Conservation (phyloP, 202 grass and related monocot genomes). For the Digitaria exilis region DNA sequence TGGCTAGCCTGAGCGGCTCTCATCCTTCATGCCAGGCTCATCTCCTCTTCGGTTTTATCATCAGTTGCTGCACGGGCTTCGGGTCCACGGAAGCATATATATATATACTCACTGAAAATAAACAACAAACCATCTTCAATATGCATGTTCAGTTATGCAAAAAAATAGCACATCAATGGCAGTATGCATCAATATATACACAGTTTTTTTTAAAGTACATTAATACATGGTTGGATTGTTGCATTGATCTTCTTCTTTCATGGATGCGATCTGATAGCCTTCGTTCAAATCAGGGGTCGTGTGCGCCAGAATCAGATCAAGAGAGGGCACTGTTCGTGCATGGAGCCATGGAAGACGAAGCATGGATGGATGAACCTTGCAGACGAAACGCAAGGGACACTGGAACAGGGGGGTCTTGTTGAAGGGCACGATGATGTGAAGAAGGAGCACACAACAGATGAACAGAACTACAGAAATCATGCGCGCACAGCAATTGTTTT, state of each 20-base stretch:
- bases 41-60: slow-evolving; percentile 13
- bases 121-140: neutral
- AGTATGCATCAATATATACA: neutral
- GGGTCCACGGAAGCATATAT: neutral
- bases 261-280: neutral
- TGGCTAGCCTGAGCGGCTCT: slow-evolving; percentile 51
- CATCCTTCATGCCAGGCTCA: slow-evolving; percentile 41
- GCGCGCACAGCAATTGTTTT: neutral
- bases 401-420: neutral
- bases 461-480: neutral
- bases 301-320: neutral
- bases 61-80: neutral
- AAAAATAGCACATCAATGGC: neutral
- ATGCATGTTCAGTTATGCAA: neutral
- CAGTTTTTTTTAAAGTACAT: too few relatives aligned
- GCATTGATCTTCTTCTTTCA: neutral
- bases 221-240: neutral
- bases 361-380: neutral
- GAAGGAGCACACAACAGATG: neutral
- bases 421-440: neutral
- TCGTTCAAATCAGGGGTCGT: neutral
- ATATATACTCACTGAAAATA: neutral
- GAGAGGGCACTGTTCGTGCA: neutral
- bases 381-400: neutral
- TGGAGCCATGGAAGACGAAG: too few relatives aligned